A percentile compares a stretch with the other conserved stretches of the same genome.
Evolutionary conservation across 257 asterid genomes (phyloP).

Genomic region (Solanum bulbocastanum): DNA sequence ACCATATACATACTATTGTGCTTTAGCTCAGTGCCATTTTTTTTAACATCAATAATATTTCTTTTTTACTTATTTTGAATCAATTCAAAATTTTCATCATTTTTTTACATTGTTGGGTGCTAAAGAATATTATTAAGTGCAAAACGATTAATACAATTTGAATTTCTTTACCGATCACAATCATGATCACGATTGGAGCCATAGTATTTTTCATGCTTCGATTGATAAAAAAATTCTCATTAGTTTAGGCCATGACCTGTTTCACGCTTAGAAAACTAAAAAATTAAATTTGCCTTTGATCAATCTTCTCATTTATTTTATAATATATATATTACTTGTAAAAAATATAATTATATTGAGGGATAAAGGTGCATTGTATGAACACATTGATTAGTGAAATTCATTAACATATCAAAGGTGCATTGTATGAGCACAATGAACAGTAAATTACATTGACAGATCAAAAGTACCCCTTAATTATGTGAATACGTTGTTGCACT

Average conservation of each 20-base stretch:
- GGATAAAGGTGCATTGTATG: background rate
- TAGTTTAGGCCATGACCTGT: no score
- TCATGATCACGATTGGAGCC: accelerated
- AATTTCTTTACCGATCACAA: background rate
- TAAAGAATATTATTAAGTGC: background rate
- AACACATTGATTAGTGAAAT: background rate
- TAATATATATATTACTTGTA: background rate
- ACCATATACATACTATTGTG: no score
- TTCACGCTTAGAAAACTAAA: no score
- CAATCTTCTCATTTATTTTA: no score
- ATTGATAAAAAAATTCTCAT: no score
- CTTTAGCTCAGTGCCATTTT: no score
- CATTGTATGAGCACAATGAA: background rate
- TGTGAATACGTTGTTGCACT: background rate
- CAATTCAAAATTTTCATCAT: no score
- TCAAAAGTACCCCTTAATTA: background rate
- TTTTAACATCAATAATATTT: no score
- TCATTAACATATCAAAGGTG: background rate
- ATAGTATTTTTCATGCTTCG: no score
- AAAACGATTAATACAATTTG: no score
- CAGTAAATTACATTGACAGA: background rate
- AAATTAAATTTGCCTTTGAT: no score
- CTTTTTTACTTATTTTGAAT: no score
- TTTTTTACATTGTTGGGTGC: background rate
- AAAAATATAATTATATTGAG: background rate